These are phyloP conservation scores for Candida nonsorbophila DNA, from an alignment of 805 yeast species.

Conservation along the genomic window DNA sequence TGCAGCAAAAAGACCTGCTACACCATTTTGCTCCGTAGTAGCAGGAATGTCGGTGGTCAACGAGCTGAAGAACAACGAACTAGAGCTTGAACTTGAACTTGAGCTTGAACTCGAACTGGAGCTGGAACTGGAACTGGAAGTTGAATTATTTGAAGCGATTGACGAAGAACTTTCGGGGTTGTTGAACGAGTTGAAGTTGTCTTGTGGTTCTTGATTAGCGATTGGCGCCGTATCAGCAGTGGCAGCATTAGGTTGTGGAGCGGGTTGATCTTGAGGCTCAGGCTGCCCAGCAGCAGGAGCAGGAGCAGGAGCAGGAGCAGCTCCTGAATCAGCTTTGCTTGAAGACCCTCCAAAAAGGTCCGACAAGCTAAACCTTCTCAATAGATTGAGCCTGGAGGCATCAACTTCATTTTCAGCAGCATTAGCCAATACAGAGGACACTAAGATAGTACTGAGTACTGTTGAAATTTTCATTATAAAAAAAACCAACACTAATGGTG, in stretches of 20 bases:
- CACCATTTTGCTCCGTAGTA: too few relatives aligned
- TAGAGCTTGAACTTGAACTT: constrained; percentile 3
- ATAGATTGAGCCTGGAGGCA: constrained; percentile 4
- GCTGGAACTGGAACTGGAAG: constrained; percentile 7
- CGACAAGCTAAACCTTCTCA: constrained; percentile 10
- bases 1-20: too few relatives aligned
- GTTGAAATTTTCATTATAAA: constrained; percentile 17
- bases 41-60: too few relatives aligned
- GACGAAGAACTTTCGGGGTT: neutral
- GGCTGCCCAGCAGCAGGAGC: neutral
- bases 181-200: neutral
- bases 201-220: neutral
- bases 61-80: too few relatives aligned
- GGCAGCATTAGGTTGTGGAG: neutral
- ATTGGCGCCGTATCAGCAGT: neutral
- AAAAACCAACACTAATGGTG: neutral
- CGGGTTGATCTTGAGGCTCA: constrained; percentile 1
- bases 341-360: constrained; percentile 5
- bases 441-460: constrained; percentile 18
- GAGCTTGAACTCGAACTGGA: constrained; percentile 8
- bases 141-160: too few relatives aligned
- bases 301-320: constrained; percentile 2
- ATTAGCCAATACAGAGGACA: constrained; percentile 15
- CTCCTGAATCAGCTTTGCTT: neutral
- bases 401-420: constrained; percentile 5